A percentile compares a stretch with the other conserved stretches of the same genome.
Evolutionary conservation across 805 yeast species (phyloP).

Genomic region (Cyberlindnera mycetangii): DNA sequence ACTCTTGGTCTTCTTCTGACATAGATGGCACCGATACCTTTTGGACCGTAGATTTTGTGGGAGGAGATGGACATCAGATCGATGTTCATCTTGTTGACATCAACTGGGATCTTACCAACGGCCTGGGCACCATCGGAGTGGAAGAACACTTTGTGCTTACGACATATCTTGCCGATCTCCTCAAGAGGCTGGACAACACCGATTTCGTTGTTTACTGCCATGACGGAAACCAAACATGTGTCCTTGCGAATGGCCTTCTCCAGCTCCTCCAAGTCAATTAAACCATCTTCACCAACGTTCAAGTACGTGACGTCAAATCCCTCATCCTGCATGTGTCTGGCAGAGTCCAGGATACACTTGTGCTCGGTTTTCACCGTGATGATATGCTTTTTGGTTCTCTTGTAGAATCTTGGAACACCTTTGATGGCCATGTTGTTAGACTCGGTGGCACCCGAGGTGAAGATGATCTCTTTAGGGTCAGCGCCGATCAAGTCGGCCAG

Average conservation of each 20-base stretch:
- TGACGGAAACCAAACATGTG: constrained; percentile 84
- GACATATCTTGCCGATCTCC: constrained; percentile 87
- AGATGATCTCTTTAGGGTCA: constrained; percentile 93
- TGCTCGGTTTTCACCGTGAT: constrained; percentile 97
- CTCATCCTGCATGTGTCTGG: constrained; percentile 91
- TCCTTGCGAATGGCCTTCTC: constrained; percentile 85
- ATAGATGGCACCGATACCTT: constrained; percentile 93
- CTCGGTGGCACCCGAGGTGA: constrained; percentile 98
- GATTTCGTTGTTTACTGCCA: constrained; percentile 98
- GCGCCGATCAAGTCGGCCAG: constrained; percentile 86
- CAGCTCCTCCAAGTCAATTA: constrained; percentile 72
- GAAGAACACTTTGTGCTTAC: constrained; percentile 86
- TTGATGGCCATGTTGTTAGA: constrained; percentile 92
- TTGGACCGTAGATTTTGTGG: constrained; percentile 97
- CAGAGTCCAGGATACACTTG: constrained; percentile 97
- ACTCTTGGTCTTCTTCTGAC: constrained; percentile 98
- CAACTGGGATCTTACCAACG: constrained; percentile 87
- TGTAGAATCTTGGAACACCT: constrained; percentile 94
- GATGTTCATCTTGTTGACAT: constrained; percentile 89
- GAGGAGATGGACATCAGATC: constrained; percentile 93
- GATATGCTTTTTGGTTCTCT: constrained; percentile 85
- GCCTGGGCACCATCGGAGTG: constrained; percentile 99
- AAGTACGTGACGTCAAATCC: constrained; percentile 95
- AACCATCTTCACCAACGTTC: constrained; percentile 78
- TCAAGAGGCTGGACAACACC: constrained; percentile 96